A percentile compares a stretch with the other conserved stretches of the same genome.
Conservation (phyloP, 768 basidiomycete species). For the Agaricus sinodeliciosus region DNA sequence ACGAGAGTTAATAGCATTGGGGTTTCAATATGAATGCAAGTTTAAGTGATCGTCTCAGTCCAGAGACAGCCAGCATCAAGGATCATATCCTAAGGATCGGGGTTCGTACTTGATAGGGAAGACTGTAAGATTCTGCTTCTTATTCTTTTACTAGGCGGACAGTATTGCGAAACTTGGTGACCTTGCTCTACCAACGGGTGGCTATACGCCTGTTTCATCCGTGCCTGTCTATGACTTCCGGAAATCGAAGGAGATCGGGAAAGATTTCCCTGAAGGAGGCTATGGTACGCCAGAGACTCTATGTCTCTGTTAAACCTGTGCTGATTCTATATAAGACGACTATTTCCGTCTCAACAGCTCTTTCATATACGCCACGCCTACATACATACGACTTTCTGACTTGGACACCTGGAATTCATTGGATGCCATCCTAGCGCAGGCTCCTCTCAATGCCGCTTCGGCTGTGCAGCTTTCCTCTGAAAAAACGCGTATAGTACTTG, state of each 20-base stretch:
- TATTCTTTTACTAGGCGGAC: conserved; percentile 33
- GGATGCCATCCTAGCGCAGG: conserved; percentile 31
- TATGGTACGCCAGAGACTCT: conserved; percentile 40
- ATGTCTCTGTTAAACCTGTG: neutral
- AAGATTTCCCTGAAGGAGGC: conserved; percentile 47
- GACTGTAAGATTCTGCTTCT: neutral
- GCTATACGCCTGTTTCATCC: conserved; percentile 37
- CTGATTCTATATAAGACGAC: conserved; percentile 40
- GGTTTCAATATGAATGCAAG: conserved; percentile 79
- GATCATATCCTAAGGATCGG: conserved; percentile 39
- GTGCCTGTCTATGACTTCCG: conserved; percentile 43
- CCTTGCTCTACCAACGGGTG: conserved; percentile 46
- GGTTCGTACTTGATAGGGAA: conserved; percentile 15
- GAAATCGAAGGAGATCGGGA: conserved; percentile 45
- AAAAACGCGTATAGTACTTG: conserved; percentile 51
- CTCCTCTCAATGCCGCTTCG: conserved; percentile 29
- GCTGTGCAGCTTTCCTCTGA: conserved; percentile 48
- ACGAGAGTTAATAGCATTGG: conserved; percentile 50
- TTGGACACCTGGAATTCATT: conserved; percentile 44
- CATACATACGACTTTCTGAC: conserved; percentile 36
- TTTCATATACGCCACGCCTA: conserved; percentile 32
- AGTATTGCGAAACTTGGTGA: conserved; percentile 46
- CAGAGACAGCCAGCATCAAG: conserved; percentile 41
- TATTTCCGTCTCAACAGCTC: conserved; percentile 51
- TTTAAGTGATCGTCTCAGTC: conserved; percentile 27